These are phyloP conservation scores for Blastobotrys attinorum DNA, from an alignment of 805 yeast genomes.

Conservation along the genomic window DNA sequence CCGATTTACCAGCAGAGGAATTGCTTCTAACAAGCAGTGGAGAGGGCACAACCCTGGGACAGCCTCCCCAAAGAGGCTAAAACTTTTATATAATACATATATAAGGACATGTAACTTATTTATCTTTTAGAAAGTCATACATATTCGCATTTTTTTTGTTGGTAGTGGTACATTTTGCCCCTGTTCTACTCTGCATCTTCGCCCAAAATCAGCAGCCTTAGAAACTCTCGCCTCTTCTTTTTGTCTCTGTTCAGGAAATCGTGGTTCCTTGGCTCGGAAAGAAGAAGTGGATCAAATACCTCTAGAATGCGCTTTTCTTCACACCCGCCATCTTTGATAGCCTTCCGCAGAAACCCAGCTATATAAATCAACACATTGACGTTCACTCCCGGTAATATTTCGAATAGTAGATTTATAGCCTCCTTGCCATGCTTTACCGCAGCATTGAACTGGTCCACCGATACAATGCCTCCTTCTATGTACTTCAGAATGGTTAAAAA, in stretches of 20 bases:
- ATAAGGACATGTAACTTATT: not conserved
- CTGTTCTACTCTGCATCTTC: no score
- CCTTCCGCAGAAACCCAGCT: slow-evolving; percentile 32
- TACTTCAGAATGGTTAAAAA: slow-evolving; percentile 26
- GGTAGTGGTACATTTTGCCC: no score
- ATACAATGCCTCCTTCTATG: slow-evolving; percentile 36
- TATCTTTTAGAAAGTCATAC: not conserved
- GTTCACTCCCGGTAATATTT: slow-evolving; percentile 34
- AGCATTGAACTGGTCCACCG: slow-evolving; percentile 22
- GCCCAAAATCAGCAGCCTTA: slow-evolving; percentile 12
- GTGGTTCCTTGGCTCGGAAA: slow-evolving; percentile 23
- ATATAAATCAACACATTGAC: slow-evolving; percentile 37
- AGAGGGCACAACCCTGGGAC: slow-evolving; percentile 81
- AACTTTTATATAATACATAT: not conserved
- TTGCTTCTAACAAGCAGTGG: slow-evolving; percentile 41
- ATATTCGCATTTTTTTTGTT: no score
- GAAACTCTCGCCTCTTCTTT: slow-evolving; percentile 28
- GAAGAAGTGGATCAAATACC: slow-evolving; percentile 28
- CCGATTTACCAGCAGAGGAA: slow-evolving; percentile 43
- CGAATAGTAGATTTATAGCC: slow-evolving; percentile 31
- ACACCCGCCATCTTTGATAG: slow-evolving; percentile 21
- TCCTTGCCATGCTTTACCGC: slow-evolving; percentile 23
- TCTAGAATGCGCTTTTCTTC: slow-evolving; percentile 14
- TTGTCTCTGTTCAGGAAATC: slow-evolving; percentile 26
- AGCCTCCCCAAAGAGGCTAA: slow-evolving; percentile 33